Conservation (phyloP, 148 eudicot species). For the Silene uniflora region DNA sequence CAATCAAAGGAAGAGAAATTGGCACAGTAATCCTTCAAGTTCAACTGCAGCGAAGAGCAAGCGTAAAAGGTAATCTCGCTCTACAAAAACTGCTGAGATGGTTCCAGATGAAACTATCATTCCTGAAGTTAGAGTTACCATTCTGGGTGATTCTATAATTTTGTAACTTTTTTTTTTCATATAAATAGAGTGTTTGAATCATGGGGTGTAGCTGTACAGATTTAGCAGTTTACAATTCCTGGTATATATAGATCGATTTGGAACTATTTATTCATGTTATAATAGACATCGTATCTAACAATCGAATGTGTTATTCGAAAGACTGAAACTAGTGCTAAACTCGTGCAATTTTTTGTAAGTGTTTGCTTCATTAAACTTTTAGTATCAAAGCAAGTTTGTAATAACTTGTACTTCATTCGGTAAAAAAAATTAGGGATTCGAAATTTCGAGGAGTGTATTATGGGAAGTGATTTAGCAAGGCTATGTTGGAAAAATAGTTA, state of each 20-base stretch:
- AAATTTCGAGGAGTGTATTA: no score
- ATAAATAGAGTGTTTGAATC: conserved; percentile 12
- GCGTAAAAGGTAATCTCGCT: conserved; percentile 64
- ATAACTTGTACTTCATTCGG: no score
- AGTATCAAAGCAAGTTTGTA: no score
- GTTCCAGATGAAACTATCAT: no score
- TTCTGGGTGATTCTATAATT: conserved; percentile 26
- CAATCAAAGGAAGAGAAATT: conserved; percentile 90
- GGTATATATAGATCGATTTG: conserved; percentile 7
- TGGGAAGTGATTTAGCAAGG: no score
- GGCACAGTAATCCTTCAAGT: conserved; percentile 89
- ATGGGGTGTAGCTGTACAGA: conserved; percentile 29
- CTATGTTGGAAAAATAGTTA: no score
- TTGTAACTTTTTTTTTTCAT: conserved; percentile 24
- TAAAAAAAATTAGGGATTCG: no score
- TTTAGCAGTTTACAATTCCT: conserved; percentile 20
- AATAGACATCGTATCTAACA: no score
- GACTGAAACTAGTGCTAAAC: no score
- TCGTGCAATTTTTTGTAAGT: no score
- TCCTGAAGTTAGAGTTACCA: conserved; percentile 17
- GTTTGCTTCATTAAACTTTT: no score
- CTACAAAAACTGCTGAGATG: neutral
- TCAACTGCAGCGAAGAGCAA: conserved; percentile 63
- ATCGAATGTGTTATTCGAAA: no score
- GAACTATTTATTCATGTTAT: neutral